Percentiles rank a stretch among this genome's conserved stretches.
Evolutionary conservation across 2,329 filamentous ascomycete species (phyloP).

Genomic region (Geosmithia putterillii): DNA sequence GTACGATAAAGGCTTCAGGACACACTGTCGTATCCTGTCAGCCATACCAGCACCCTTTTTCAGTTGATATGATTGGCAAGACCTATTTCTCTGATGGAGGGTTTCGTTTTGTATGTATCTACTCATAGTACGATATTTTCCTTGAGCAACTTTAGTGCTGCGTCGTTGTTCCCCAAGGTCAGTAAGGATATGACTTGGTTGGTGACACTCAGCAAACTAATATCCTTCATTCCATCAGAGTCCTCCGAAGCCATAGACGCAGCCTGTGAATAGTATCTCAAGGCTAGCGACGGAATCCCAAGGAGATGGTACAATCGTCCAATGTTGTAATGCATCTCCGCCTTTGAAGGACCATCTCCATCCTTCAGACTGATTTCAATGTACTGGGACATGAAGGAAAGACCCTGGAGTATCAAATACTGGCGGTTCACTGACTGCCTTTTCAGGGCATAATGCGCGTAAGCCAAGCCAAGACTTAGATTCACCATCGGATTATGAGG

Average conservation of each 20-base stretch:
- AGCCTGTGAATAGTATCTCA: slow-evolving; percentile 50
- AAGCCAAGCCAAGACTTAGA: slow-evolving; percentile 70
- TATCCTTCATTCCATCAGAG: slow-evolving; percentile 6
- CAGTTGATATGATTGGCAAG: slow-evolving; percentile 11
- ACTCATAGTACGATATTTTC: slow-evolving; percentile 8
- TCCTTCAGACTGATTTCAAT: slow-evolving; percentile 6
- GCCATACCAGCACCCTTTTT: slow-evolving; percentile 15
- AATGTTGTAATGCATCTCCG: slow-evolving; percentile 24
- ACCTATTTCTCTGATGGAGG: slow-evolving; percentile 16
- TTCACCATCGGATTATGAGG: slow-evolving; percentile 68
- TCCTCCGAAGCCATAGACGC: slow-evolving; percentile 12
- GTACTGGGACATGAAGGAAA: slow-evolving; percentile 56
- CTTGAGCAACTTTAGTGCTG: slow-evolving; percentile 15
- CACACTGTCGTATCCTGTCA: slow-evolving; percentile 17
- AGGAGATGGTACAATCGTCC: slow-evolving; percentile 24
- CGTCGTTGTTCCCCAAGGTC: slow-evolving; percentile 13
- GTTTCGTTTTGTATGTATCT: slow-evolving; percentile 10
- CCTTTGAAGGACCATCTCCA: slow-evolving; percentile 6
- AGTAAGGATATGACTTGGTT: slow-evolving; percentile 19
- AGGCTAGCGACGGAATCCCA: slow-evolving; percentile 40
- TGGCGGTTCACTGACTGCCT: slow-evolving; percentile 84
- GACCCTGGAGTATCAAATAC: slow-evolving; percentile 73
- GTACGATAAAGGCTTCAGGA: slow-evolving; percentile 11
- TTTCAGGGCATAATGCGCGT: slow-evolving; percentile 82
- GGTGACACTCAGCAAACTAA: slow-evolving; percentile 15